Conservation (phyloP, 2,329 filamentous ascomycete genomes). For the Aspergillus fumigatus region DNA sequence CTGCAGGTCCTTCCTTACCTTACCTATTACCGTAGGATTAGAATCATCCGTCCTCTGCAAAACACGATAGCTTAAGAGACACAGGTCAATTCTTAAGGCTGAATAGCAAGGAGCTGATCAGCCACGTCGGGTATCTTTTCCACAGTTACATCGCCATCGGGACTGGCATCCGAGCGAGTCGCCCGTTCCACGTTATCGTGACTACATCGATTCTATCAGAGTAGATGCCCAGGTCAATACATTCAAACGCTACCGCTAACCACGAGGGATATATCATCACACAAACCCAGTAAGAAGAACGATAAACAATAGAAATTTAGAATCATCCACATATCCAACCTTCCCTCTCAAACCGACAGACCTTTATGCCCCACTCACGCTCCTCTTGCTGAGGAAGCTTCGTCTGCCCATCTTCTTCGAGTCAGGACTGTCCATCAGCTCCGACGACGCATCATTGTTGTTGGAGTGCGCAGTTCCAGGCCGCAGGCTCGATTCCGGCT, state of each 20-base stretch:
- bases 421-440: slow-evolving; percentile 36
- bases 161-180: background rate
- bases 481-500: slow-evolving; percentile 42
- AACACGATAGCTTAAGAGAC: too few relatives aligned
- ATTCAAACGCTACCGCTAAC: background rate
- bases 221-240: background rate
- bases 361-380: slow-evolving; percentile 29
- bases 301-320: background rate
- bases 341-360: slow-evolving; percentile 4
- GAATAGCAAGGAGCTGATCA: too few relatives aligned
- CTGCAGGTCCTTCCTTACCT: too few relatives aligned
- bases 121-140: background rate
- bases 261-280: background rate
- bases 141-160: background rate
- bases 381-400: slow-evolving; percentile 45
- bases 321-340: slow-evolving; percentile 7
- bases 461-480: slow-evolving; percentile 36
- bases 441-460: slow-evolving; percentile 20
- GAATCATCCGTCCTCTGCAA: too few relatives aligned
- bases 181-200: background rate
- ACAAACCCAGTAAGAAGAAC: background rate
- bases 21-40: too few relatives aligned
- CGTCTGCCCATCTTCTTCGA: slow-evolving; percentile 40
- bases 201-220: background rate
- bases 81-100: too few relatives aligned